phyloP scores from a whole-genome alignment of 768 basidiomycete genomes.

The Kwoniella europaea region DNA sequence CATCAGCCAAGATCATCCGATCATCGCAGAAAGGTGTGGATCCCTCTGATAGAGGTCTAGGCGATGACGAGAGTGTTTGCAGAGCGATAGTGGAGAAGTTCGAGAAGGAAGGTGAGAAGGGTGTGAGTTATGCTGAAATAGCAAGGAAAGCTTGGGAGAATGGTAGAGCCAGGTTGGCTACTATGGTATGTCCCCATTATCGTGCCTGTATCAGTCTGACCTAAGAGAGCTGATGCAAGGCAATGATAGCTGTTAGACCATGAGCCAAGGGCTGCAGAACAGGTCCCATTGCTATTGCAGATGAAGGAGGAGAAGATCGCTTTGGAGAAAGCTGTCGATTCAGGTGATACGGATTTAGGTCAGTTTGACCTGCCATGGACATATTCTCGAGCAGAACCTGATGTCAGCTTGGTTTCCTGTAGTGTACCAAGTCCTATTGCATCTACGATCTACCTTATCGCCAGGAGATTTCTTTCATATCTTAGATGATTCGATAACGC shows the following conservation, averaged over 20 bases:
- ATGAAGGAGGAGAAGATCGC: conserved; percentile 96
- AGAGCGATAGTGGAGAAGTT: conserved; percentile 87
- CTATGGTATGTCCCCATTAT: conserved; percentile 65
- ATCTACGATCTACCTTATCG: conserved; percentile 78
- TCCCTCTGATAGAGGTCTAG: conserved; percentile 64
- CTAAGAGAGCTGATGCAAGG: conserved; percentile 4
- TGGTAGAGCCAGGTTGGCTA: conserved; percentile 77
- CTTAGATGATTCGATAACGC: conserved; percentile 82
- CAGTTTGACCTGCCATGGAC: conserved; percentile 34
- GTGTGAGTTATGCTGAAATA: conserved; percentile 92
- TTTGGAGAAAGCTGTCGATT: conserved; percentile 84
- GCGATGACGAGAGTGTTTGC: conserved; percentile 79
- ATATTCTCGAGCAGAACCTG: not conserved
- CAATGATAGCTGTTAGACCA: conserved; percentile 77
- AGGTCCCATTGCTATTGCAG: conserved; percentile 85
- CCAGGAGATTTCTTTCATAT: conserved; percentile 93
- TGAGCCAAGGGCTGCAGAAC: conserved; percentile 84
- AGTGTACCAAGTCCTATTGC: conserved; percentile 94
- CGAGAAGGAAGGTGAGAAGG: conserved; percentile 69
- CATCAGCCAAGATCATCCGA: conserved; percentile 82
- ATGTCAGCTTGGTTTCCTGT: not conserved
- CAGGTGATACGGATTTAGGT: conserved; percentile 95
- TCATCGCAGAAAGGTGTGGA: conserved; percentile 64
- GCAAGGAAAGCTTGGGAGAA: conserved; percentile 91
- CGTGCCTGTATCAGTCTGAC: not conserved